Conservation (phyloP, 139 green algal species). For the Auxenochlorella protothecoides region DNA sequence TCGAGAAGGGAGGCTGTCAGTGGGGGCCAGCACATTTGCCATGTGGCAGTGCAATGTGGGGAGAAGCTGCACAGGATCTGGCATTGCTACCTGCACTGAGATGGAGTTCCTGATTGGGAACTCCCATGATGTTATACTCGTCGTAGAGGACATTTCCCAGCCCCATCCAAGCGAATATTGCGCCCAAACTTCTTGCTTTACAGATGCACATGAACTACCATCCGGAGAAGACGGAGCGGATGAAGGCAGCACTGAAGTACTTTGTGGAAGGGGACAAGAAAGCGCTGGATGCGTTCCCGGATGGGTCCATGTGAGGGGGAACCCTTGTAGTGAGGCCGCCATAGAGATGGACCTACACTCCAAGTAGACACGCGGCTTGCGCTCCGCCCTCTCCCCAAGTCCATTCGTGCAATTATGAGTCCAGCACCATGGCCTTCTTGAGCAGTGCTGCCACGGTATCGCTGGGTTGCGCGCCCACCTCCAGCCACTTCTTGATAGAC, state of each 20-base stretch:
- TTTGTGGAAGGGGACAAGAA: conserved; percentile 52
- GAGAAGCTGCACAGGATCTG: too few relatives aligned
- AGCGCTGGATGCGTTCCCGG: conserved; percentile 66
- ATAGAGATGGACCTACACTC: too few relatives aligned
- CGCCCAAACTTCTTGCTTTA: not conserved
- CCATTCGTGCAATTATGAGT: not conserved
- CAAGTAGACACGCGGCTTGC: too few relatives aligned
- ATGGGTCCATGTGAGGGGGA: conserved; percentile 29
- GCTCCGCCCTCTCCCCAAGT: too few relatives aligned
- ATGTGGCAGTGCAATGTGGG: too few relatives aligned
- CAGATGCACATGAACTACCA: conserved; percentile 74
- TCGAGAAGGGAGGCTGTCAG: too few relatives aligned
- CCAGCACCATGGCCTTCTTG: conserved; percentile 61
- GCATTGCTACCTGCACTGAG: too few relatives aligned
- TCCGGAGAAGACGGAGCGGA: conserved; percentile 77
- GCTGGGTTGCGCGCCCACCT: conserved; percentile 68
- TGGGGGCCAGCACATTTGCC: too few relatives aligned
- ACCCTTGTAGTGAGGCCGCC: too few relatives aligned
- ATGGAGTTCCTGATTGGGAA: not conserved
- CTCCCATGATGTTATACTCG: not conserved
- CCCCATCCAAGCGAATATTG: not conserved
- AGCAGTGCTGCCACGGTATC: conserved; percentile 76
- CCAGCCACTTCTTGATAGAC: conserved; percentile 90
- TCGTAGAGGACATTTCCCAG: not conserved
- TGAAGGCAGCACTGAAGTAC: conserved; percentile 60